These are phyloP conservation scores for Elymus sibiricus DNA, from an alignment of 176 grass and related monocot genomes.

Conservation along the genomic window DNA sequence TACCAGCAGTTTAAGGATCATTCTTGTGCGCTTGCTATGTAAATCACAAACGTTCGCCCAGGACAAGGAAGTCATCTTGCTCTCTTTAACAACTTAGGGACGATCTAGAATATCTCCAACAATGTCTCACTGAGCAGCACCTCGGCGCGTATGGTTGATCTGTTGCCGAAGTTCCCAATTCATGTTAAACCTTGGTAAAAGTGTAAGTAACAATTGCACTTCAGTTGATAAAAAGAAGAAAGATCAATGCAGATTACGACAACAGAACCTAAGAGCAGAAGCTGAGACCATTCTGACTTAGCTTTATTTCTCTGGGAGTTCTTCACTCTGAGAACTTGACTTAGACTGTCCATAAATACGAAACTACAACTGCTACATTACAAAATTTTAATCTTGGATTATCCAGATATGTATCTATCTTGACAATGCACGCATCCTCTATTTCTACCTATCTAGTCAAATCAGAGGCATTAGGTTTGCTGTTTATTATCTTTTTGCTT, in stretches of 20 bases:
- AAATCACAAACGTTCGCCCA: not conserved
- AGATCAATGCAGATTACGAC: not conserved
- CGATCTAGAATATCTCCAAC: not conserved
- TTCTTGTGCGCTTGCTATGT: not conserved
- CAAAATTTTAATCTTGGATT: not conserved
- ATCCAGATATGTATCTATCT: not conserved
- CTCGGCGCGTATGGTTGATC: not conserved
- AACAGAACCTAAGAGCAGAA: not conserved
- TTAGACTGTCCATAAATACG: not conserved
- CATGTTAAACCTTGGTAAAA: not conserved
- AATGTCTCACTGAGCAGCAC: not conserved
- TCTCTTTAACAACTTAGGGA: not conserved
- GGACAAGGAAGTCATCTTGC: not conserved
- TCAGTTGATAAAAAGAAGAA: not conserved
- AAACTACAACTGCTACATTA: not conserved
- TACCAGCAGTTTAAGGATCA: not conserved
- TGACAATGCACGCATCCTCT: not conserved
- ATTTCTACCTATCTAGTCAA: not conserved
- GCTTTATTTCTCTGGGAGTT: not conserved
- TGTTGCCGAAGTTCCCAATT: not conserved
- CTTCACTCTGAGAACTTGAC: not conserved
- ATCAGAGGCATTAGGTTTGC: not conserved
- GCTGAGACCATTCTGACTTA: slow-evolving; percentile 2
- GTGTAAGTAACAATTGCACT: not conserved
- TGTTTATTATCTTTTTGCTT: not conserved